phyloP scores from a whole-genome alignment of 2,329 filamentous ascomycete genomes.

The Fusarium solani-melongenae region DNA sequence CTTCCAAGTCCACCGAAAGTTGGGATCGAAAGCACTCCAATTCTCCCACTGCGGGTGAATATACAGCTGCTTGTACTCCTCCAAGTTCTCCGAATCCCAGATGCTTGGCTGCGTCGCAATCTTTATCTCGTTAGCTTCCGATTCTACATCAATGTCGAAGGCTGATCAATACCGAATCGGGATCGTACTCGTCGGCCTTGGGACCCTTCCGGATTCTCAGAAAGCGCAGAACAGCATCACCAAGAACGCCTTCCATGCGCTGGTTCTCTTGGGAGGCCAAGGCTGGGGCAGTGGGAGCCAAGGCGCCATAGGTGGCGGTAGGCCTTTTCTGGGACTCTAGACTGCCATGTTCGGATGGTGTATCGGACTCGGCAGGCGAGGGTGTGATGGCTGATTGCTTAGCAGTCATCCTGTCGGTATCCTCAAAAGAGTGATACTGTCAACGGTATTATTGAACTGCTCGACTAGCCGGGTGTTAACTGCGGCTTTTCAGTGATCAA shows the following conservation, averaged over 20 bases:
- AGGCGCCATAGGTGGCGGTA: background rate
- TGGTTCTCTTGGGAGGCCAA: slow-evolving; percentile 41
- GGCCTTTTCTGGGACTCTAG: background rate
- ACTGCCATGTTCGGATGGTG: slow-evolving; percentile 7
- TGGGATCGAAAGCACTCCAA: slow-evolving; percentile 46
- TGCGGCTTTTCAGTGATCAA: background rate
- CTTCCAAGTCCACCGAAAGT: slow-evolving; percentile 50
- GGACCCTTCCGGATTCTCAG: slow-evolving; percentile 48
- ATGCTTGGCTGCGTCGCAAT: slow-evolving; percentile 51
- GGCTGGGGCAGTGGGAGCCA: slow-evolving; percentile 14
- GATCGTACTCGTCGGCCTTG: slow-evolving; percentile 41
- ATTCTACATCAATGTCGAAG: background rate
- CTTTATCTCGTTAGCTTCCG: slow-evolving; percentile 36
- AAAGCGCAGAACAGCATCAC: slow-evolving; percentile 47
- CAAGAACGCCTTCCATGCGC: slow-evolving; percentile 47
- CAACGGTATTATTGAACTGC: background rate
- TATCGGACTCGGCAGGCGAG: background rate
- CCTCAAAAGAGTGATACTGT: background rate
- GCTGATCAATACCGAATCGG: slow-evolving; percentile 19
- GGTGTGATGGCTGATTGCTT: background rate
- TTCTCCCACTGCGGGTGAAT: slow-evolving; percentile 53
- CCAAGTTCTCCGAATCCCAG: slow-evolving; percentile 50
- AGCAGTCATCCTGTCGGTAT: background rate
- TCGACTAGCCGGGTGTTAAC: background rate
- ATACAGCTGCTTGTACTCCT: slow-evolving; percentile 49